Evolutionary conservation across 2,329 filamentous ascomycete genomes (phyloP).

Genomic region (Ampelomyces quisqualis): DNA sequence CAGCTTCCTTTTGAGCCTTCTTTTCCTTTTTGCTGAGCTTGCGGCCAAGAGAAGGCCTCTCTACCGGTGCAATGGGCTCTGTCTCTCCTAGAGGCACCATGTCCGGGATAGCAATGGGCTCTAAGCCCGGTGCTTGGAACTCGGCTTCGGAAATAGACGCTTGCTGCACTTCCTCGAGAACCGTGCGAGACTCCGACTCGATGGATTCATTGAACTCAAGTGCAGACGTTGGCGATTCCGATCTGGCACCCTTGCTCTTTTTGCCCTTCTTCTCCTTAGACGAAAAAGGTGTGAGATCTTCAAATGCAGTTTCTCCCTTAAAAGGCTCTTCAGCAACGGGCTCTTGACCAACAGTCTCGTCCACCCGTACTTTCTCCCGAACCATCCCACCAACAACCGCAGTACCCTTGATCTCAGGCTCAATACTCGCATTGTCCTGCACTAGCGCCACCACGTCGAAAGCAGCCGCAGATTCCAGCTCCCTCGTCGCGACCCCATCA

Average conservation of each 20-base stretch:
- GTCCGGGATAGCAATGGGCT: neutral
- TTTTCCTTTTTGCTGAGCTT: slow-evolving; percentile 42
- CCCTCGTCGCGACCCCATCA: too few relatives aligned
- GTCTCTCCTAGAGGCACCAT: neutral
- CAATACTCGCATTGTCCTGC: too few relatives aligned
- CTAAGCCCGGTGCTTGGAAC: slow-evolving; percentile 1
- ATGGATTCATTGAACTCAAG: slow-evolving; percentile 8
- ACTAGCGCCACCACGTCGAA: neutral
- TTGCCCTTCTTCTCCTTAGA: slow-evolving; percentile 14
- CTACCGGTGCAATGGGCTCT: slow-evolving; percentile 2
- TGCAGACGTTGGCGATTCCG: slow-evolving; percentile 13
- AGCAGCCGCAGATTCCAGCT: too few relatives aligned
- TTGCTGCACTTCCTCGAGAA: slow-evolving; percentile 2
- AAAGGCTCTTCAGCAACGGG: slow-evolving; percentile 1
- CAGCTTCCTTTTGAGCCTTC: slow-evolving; percentile 31
- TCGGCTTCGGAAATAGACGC: slow-evolving; percentile 5
- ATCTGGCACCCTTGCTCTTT: slow-evolving; percentile 24
- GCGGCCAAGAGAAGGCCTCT: slow-evolving; percentile 21
- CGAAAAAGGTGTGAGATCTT: slow-evolving; percentile 5
- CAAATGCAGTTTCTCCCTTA: neutral
- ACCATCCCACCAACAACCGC: too few relatives aligned
- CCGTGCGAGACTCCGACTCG: neutral
- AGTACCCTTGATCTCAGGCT: slow-evolving; percentile 6
- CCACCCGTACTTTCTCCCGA: too few relatives aligned
- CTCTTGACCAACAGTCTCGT: too few relatives aligned